phyloP scores from a whole-genome alignment of 148 eudicot genomes.

The Vaccinium vitisidaea region DNA sequence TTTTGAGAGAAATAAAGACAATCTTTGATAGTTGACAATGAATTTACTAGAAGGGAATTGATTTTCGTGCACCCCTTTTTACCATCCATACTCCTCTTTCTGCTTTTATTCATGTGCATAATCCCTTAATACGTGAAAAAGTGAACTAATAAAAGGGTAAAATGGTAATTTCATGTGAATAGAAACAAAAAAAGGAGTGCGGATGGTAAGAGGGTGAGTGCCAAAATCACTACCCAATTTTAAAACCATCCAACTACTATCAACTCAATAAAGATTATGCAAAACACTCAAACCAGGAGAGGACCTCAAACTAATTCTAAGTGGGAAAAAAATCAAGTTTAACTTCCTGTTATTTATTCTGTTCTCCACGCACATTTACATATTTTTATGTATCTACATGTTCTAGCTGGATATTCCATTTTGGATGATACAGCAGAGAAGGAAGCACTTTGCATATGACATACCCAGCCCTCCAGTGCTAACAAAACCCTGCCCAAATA shows the following conservation, averaged over 20 bases:
- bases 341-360: neutral
- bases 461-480: conserved; percentile 98
- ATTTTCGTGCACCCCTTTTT: too few relatives aligned
- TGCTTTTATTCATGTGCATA: too few relatives aligned
- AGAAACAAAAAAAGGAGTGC: too few relatives aligned
- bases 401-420: neutral
- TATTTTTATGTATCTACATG: neutral
- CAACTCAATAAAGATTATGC: neutral
- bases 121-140: too few relatives aligned
- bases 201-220: too few relatives aligned
- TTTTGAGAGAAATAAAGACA: neutral
- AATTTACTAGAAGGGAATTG: neutral
- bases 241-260: neutral
- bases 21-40: neutral
- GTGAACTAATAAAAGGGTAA: too few relatives aligned
- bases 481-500: conserved; percentile 90
- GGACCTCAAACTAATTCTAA: neutral
- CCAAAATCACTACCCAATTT: too few relatives aligned
- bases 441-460: conserved; percentile 13
- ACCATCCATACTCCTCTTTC: too few relatives aligned
- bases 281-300: neutral
- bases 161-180: too few relatives aligned
- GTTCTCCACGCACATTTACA: neutral
- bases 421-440: neutral
- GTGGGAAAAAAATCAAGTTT: neutral